A percentile compares a stretch with the other conserved stretches of the same genome.
Evolutionary conservation across 179 eudicot species (phyloP).

Genomic region (Carnegiea gigantea): DNA sequence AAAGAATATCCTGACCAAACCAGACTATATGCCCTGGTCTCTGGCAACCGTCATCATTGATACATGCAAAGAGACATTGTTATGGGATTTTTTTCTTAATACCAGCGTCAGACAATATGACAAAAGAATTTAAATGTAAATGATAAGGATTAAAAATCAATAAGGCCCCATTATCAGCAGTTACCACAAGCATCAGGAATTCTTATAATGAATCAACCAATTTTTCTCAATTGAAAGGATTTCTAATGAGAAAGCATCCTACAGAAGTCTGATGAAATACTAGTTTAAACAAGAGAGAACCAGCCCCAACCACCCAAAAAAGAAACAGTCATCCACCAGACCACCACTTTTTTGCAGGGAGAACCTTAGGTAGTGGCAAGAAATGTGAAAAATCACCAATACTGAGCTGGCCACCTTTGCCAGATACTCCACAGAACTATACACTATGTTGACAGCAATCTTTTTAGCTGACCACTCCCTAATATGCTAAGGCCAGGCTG

Average conservation of each 20-base stretch:
- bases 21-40: no score
- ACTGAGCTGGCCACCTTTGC: not conserved
- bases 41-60: not conserved
- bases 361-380: not conserved
- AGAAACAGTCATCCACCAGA: not conserved
- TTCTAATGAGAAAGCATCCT: not conserved
- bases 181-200: not conserved
- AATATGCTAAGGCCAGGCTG: not conserved
- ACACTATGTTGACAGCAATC: not conserved
- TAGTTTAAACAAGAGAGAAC: not conserved
- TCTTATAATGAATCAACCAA: not conserved
- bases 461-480: not conserved
- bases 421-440: not conserved
- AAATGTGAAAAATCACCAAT: not conserved
- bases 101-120: not conserved
- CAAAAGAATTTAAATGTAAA: not conserved
- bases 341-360: not conserved
- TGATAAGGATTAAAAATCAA: not conserved
- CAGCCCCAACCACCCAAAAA: not conserved
- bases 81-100: no score
- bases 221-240: not conserved
- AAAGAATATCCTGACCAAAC: not conserved
- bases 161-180: not conserved
- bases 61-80: no score
- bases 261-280: not conserved